phyloP scores from a whole-genome alignment of 176 grass and related monocot genomes.

The Avena eriantha region DNA sequence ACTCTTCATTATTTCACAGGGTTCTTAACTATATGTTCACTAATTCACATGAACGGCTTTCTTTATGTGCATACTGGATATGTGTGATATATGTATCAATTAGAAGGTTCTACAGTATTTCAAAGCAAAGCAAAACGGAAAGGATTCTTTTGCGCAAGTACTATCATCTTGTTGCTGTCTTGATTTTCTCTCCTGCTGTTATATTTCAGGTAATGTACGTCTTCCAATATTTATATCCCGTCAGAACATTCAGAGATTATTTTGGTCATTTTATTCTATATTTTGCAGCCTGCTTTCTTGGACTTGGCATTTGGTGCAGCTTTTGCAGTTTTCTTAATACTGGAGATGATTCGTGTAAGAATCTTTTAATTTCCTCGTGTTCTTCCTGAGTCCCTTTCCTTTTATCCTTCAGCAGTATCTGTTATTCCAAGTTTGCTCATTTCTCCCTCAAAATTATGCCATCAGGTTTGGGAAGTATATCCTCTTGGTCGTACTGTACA shows the following conservation, averaged over 20 bases:
- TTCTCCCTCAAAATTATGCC: conserved; percentile 28
- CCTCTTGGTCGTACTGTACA: conserved; percentile 77
- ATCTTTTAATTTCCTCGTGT: conserved; percentile 7
- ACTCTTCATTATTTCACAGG: conserved; percentile 62
- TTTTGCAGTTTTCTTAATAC: conserved; percentile 86
- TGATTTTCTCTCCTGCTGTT: conserved; percentile 91
- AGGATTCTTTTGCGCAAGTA: conserved; percentile 95
- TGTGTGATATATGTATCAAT: conserved; percentile 80
- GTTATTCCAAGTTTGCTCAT: conserved; percentile 30
- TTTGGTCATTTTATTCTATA: conserved; percentile 24
- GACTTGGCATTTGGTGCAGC: conserved; percentile 98
- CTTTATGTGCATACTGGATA: conserved; percentile 89
- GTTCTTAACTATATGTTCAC: conserved; percentile 79
- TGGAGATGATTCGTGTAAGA: conserved; percentile 95
- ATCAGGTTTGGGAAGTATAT: conserved; percentile 86
- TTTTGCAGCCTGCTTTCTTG: conserved; percentile 88
- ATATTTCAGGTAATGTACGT: conserved; percentile 77
- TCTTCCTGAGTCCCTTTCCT: background rate
- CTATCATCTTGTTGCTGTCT: conserved; percentile 90
- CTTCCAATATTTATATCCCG: background rate
- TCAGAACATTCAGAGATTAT: conserved; percentile 28
- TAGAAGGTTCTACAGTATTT: conserved; percentile 83
- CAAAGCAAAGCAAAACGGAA: conserved; percentile 82
- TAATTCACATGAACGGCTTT: conserved; percentile 62
- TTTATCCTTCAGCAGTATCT: conserved; percentile 28